Evolutionary conservation across 352 stramenopile genomes (phyloP), one percentile per base, ranked within the genome.

Genomic region (Pythium phragmitis): DNA sequence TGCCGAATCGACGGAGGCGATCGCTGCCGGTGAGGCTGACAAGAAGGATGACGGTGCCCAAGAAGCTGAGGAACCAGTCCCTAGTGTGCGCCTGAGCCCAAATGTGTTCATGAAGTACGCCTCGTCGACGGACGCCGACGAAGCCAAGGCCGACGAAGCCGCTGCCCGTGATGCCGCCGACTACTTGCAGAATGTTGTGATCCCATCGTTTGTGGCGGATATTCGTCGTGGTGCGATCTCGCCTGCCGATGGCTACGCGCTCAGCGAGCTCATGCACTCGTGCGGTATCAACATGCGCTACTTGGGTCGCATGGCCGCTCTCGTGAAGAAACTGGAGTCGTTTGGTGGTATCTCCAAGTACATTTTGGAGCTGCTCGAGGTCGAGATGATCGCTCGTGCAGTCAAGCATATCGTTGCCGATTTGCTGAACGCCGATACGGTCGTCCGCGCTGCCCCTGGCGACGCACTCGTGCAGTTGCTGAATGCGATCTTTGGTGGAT

Each of bases 281-380:
- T 90, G 84, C 69, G 96, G 96, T 52, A 97, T 99, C 50, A 99
- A 99, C 71, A 98, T 98, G 85, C 88, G 96, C 52, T 99, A 99
- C 74, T 73, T 99, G 21, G 96, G 96, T 33, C 80, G 88, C 59
- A 60, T 99, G 13, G 96, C 95, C 21, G 85, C 82, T 57, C 78
- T 98, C 30, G 83, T 88, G 34, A 87, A 87, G 68, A 87, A 93
- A 36, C 81, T 98, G 43, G 96, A 99, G 73, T 57, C 70, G 4
- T 80, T 94, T 57, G 75, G 83, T 39, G 81, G 76, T 23, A 88
- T 98, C 72, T 96, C 95, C 26, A 88, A 96, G 71, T 98, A 92
- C 68, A 92, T 98, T 68, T 72, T 98, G 17, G 95, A 98, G 70
- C 68, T 98, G 7, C 74, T 98, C 4, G 96, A 99, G 65, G 92